Evolutionary conservation across 352 stramenopile genomes (phyloP), one percentile per base, ranked within the genome.

Genomic region (Pythium aquatile): DNA sequence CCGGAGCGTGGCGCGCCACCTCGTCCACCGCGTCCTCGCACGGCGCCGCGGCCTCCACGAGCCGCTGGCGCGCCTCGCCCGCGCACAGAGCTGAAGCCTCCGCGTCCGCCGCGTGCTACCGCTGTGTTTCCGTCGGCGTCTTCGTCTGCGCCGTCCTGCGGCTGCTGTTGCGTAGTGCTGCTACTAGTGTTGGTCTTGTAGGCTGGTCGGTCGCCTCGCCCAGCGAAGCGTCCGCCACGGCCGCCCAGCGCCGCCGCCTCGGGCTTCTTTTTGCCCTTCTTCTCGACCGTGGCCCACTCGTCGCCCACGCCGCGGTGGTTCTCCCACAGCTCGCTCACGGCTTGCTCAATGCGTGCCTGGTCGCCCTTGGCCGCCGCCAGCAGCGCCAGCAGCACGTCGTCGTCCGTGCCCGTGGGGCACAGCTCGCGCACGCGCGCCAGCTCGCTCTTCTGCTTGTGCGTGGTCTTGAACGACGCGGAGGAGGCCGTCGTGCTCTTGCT

Each of bases 251-350:
- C n/a, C 24, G 47, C 16, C 24, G 47, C 16, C 1, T 48, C 56
- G 14, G 28, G 44, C 49, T 92, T 90, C 73, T 95, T 95, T 55
- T 83, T 88, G 55, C 60, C 73, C 63, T 92, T 93, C 66, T 95
- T 95, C 58, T 78, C 72, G 53, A 95, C 86, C 11, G 74, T 85
- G 55, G 84, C 86, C 86, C 86, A 95, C 47, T 82, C 85, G 46
- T 90, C 78, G 54, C 85, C 74, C 20, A 59, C 74, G 59, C 81
- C 79, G 66, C 78, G 84, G 70, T 91, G 72, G 62, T 92, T 79
- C 64, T 95, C 86, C 86, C 86, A 95, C 60, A 95, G 68, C 70
- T 95, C 86, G 51, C 76, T 95, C 48, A 95, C 88, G 37, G 77
- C 78, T 48, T 77, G 80, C 65, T 90, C 80, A 57, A 90, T 93